Base-by-base conservation (phyloP, 2,329 filamentous ascomycete species). In the Pseudogymnoascus sp. region DNA sequence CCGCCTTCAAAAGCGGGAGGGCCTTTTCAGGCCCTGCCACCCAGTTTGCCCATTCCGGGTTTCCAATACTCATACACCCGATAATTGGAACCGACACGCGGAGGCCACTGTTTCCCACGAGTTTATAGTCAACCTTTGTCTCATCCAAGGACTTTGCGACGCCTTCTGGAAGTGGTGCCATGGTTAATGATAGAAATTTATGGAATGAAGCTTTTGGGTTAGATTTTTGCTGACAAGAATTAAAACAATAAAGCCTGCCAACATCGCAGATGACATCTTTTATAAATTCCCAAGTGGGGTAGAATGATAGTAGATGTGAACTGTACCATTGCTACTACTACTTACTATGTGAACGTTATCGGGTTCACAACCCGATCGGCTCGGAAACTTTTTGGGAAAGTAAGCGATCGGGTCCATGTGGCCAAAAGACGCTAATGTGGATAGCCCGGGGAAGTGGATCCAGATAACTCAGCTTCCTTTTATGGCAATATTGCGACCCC, bases 1-100 rank as follows among this genome's bases (percentile, higher is more conserved):
- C 86, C 12, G 84, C 80, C 73, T 88, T 85, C 62, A 89, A 80
- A 4, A 88, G 73, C 6, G 83, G 82, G 12, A 87, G 75, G 22
- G 83, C 79, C 67, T 82, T 78, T 14, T 81, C 82, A 70, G 87
- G 84, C 38, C 82, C 77, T 59, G 86, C 68, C n/a, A 81, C 80
- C 84, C 84, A 88, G 4, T 75, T 70, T 62, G 81, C 76, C 71
- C 80, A 82, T 41, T 79, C 73, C 0, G 76, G 71, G 64, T 79
- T 76, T 22, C 86, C 86, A 65, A 86, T 83, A 70, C 78, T 82
- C 86, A 89, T 89, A 65, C 81, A 80, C 0, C 87, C 87, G 40
- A 89, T 77, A 63, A 89, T 85, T 41, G 87, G 82, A 60, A 83
- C 80, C 0, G 85, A 88, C 46, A 88, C 78, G 61, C 81, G 81